phyloP scores from a whole-genome alignment of 805 yeast genomes.

The Kockiozyma suomiensis region DNA sequence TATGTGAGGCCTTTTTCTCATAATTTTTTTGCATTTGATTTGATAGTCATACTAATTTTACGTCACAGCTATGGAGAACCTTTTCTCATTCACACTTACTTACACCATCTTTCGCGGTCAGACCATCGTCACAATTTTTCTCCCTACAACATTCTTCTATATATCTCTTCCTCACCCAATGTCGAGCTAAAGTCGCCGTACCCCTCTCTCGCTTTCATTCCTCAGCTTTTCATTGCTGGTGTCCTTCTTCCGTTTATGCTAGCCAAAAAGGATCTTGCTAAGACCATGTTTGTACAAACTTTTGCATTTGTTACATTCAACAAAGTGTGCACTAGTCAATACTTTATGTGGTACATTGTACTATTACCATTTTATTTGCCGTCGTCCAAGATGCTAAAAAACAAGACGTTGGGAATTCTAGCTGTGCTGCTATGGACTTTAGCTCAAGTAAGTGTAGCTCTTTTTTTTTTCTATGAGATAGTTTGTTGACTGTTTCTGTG shows the following conservation, averaged over 20 bases:
- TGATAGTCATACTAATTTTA: no score
- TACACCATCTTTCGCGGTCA: conserved; percentile 77
- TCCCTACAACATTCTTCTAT: conserved; percentile 72
- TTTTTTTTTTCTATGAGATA: neutral
- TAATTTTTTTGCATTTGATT: no score
- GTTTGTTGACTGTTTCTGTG: neutral
- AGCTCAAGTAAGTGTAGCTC: conserved; percentile 40
- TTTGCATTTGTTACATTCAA: conserved; percentile 75
- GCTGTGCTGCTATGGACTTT: conserved; percentile 62
- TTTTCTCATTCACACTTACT: conserved; percentile 72
- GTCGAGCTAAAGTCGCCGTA: conserved; percentile 36
- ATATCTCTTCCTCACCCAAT: conserved; percentile 44
- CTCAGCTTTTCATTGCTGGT: conserved; percentile 69
- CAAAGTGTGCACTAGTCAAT: conserved; percentile 90
- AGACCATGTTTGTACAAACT: conserved; percentile 73
- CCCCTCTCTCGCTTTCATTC: conserved; percentile 73
- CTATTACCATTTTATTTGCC: conserved; percentile 75
- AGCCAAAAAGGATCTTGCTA: conserved; percentile 49
- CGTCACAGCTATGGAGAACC: conserved; percentile 62
- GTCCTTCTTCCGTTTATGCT: conserved; percentile 59
- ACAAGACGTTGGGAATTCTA: conserved; percentile 45
- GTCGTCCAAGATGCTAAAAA: conserved; percentile 31
- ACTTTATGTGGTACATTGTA: conserved; percentile 91
- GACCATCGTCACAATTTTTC: conserved; percentile 97
- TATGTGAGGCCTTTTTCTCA: conserved; percentile 32